Evolutionary conservation across 2,329 filamentous ascomycete genomes (phyloP).

Genomic region (Clonostachys rosea): DNA sequence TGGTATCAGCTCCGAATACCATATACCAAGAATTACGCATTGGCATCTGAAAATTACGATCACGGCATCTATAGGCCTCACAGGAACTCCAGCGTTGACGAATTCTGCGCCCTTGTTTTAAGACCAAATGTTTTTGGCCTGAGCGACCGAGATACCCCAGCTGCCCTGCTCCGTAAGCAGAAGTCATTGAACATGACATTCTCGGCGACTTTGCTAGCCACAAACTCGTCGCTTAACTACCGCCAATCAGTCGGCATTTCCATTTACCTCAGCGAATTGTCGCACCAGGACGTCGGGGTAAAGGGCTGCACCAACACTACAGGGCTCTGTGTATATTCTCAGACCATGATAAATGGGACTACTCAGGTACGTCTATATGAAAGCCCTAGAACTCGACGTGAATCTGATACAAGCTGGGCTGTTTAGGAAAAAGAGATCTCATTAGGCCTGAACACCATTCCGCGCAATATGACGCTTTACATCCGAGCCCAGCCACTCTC

Average conservation of each 20-base stretch:
- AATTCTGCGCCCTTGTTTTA: slow-evolving; percentile 12
- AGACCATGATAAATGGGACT: neutral
- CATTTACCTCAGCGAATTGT: slow-evolving; percentile 14
- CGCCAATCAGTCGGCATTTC: slow-evolving; percentile 16
- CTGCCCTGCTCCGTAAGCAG: slow-evolving; percentile 18
- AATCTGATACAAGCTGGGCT: too few relatives aligned
- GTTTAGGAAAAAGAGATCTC: neutral
- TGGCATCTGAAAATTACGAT: neutral
- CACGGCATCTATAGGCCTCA: too few relatives aligned
- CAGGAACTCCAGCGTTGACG: neutral
- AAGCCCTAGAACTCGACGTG: neutral
- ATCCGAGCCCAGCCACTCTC: slow-evolving; percentile 11
- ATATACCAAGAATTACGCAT: slow-evolving; percentile 2
- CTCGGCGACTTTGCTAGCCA: slow-evolving; percentile 10
- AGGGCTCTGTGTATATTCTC: slow-evolving; percentile 9
- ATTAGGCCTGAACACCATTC: neutral
- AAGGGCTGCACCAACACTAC: slow-evolving; percentile 12
- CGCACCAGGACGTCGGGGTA: slow-evolving; percentile 17
- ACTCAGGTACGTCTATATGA: neutral
- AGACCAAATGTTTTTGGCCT: slow-evolving; percentile 18
- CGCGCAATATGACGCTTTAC: slow-evolving; percentile 7
- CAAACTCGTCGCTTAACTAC: slow-evolving; percentile 6
- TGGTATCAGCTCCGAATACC: slow-evolving; percentile 3
- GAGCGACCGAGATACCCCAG: slow-evolving; percentile 18
- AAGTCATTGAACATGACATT: slow-evolving; percentile 21